phyloP scores from a whole-genome alignment of 352 stramenopile genomes.

The Pythium scleroteichum region DNA sequence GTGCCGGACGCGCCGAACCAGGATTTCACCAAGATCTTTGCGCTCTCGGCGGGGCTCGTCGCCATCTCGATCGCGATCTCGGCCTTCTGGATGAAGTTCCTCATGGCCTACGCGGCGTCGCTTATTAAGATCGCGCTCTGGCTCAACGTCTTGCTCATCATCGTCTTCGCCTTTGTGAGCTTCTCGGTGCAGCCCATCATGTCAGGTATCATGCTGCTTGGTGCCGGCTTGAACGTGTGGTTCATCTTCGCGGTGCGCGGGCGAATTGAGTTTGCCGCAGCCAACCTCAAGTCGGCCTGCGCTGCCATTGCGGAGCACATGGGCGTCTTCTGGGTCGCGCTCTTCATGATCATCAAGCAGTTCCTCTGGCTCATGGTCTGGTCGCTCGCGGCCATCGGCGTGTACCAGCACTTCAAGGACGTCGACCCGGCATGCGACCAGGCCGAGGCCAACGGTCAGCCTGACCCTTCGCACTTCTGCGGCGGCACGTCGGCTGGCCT shows the following conservation, averaged over 20 bases:
- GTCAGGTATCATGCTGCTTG: conserved; percentile 51
- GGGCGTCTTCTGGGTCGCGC: conserved; percentile 63
- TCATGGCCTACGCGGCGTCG: conserved; percentile 70
- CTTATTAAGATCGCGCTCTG: conserved; percentile 84
- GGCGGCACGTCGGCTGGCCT: conserved; percentile 58
- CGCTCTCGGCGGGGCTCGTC: conserved; percentile 52
- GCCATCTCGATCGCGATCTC: conserved; percentile 55
- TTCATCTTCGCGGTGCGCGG: conserved; percentile 80
- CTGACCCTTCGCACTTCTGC: conserved; percentile 41
- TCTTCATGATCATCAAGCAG: conserved; percentile 72
- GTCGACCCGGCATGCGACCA: conserved; percentile 62
- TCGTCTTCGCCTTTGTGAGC: conserved; percentile 61
- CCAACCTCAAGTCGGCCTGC: conserved; percentile 79
- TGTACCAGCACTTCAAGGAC: conserved; percentile 76
- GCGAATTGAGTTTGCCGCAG: conserved; percentile 79
- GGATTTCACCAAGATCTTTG: conserved; percentile 55
- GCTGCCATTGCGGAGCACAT: conserved; percentile 54
- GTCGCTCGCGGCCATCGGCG: conserved; percentile 60
- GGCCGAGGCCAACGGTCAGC: conserved; percentile 28
- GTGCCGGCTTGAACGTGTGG: conserved; percentile 80
- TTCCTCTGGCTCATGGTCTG: conserved; percentile 74
- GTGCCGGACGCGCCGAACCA: conserved; percentile 27
- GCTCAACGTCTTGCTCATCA: conserved; percentile 75
- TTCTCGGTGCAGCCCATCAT: conserved; percentile 69
- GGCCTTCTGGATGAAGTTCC: conserved; percentile 72